Conservation (phyloP, 2,329 filamentous ascomycete genomes). For the Neonectria faginata region DNA sequence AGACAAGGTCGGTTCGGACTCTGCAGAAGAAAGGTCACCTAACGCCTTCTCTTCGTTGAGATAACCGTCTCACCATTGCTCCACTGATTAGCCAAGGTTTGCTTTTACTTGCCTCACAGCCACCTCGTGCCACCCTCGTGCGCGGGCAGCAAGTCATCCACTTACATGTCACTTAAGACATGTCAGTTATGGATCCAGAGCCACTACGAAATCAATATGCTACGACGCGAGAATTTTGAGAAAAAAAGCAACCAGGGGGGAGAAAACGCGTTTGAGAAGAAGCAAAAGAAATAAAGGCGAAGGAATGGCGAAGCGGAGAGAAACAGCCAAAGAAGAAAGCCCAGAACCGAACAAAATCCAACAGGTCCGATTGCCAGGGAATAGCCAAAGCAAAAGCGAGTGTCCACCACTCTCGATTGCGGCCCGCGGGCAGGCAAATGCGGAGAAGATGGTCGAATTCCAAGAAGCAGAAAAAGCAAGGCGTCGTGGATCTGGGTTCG, state of each 20-base stretch:
- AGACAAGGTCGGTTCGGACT: neutral
- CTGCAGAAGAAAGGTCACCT: neutral
- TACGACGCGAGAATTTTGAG: too few species aligned
- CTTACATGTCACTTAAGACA: slow-evolving; percentile 17
- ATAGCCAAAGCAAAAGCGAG: neutral
- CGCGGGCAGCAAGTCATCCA: slow-evolving; percentile 15
- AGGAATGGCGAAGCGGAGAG: neutral
- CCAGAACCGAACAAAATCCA: neutral
- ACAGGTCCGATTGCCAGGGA: neutral
- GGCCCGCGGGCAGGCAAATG: neutral
- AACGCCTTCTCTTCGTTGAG: neutral
- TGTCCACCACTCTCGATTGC: neutral
- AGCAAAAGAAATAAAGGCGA: neutral
- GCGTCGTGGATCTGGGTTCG: neutral
- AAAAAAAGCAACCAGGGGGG: too few species aligned
- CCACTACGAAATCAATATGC: neutral
- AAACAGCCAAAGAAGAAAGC: neutral
- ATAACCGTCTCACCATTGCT: neutral
- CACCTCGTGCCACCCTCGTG: slow-evolving; percentile 15
- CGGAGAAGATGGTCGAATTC: neutral
- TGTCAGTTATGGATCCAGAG: slow-evolving; percentile 1
- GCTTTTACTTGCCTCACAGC: neutral
- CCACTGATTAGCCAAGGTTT: neutral
- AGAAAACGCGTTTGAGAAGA: neutral
- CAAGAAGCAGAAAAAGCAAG: neutral